Base-by-base conservation (phyloP, 1,139 yeast species). In the Candida sanyaensis region DNA sequence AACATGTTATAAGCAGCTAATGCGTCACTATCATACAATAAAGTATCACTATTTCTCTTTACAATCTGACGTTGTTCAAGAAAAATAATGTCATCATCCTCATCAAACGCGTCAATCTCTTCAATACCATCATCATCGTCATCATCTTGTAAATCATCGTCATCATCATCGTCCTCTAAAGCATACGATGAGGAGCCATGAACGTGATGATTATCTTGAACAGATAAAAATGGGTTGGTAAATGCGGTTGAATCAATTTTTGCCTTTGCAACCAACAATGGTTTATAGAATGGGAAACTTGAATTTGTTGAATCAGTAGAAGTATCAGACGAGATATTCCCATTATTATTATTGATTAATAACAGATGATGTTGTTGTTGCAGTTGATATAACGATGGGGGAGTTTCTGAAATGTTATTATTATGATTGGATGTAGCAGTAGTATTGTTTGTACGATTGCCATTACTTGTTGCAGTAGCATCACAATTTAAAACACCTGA, bases 1-100 rank as follows among this genome's bases (percentile, higher is more conserved):
- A 75, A 73, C 70, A 75, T 64, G 52, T 73, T 74, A 55, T 75
- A 75, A 3, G 80, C 80, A 33, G 69, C 75, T 52, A 66, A 65
- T 0, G 77, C 74, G 51, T 75, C 78, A 40, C 62, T 61, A 52
- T 71, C 78, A 42, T 68, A 58, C 43, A 74, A 59, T 21, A 71
- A 58, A 21, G 75, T 65, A 55, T 75, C 79, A 37, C 74, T 68
- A 50, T 75, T 73, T 50, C 60, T 62, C 26, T 65, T 60, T 31
- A 61, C 58, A 26, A 69, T 43, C 34, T 59, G 60, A 24, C 75
- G 59, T 51, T 69, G 75, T 52, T 71, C 75, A 38, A 71, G 53
- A 17, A 71, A 63, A 11, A 73, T 62, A 29, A 71, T 60, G 48
- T 71, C 74, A 43, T 68, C 73, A 49, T 65, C 68, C 13, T 59